Evolutionary conservation across 2,329 filamentous ascomycete genomes (phyloP), one percentile per base, ranked within the genome.

Genomic region (Phoma sp.): DNA sequence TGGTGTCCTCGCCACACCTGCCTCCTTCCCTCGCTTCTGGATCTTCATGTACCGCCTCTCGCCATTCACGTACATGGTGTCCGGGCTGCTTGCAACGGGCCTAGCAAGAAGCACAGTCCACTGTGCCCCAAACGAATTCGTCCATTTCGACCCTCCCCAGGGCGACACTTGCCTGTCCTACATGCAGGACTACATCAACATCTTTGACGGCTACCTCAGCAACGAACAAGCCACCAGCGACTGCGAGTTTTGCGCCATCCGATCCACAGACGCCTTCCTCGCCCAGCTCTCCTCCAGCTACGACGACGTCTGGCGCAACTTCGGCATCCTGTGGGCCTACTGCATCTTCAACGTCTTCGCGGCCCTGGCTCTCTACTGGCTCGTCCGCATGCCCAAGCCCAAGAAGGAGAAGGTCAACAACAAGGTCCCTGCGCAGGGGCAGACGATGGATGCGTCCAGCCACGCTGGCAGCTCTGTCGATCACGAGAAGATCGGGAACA

Each of bases 31-130:
- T 0, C 80, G 84, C 1, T 91, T 91, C 77, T 92, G 89, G 89
- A 86, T 85, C 58, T 91, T 90, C 77, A 90, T 91, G 88, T 89
- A 90, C 73, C 81, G 84, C n/a, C 77, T 86, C 15, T 85, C 82
- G 0, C 87, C 87, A 0, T 85, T 89, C 56, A 89, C 85, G 0
- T 90, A 90, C 72, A 82, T 81, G 78, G 65, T 79, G 13, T 67
- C 48, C 6, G 74, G 73, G 1, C 74, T 79, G 37, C 65, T 76
- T 0, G 62, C 70, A 0, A 84, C 84, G 0, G 89, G 84, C 1
- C 77, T 96, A 4, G 74, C 1, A 64, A 72, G 60, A 67, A 86
- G 1, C 71, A 75, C 2, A 68, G 64, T 0, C 77, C 76, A 5
- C 25, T 87, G 81, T 51, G 64, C 74, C 1, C 15, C 50, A 63